Evolutionary conservation across 2,329 filamentous ascomycete species (phyloP), one percentile per base, ranked within the genome.

Genomic region (Xylariaceae sp.): DNA sequence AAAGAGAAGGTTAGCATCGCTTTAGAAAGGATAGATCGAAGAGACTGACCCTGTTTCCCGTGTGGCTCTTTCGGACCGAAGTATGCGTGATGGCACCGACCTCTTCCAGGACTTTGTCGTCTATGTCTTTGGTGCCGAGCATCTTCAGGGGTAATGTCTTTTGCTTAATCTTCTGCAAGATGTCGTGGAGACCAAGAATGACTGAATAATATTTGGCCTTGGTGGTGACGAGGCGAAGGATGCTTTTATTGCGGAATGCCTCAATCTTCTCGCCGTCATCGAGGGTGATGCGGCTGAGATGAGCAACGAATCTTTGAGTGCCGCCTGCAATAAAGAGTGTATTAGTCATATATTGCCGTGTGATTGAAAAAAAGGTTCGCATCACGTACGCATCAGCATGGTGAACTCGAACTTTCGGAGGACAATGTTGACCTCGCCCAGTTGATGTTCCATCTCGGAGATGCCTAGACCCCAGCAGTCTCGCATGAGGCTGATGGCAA

Each of bases 381-480:
- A 44, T n/a, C 52, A 58, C 47, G 58, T 64, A 77, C 75, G 61
- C 37, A 68, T 63, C 20, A 80, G 59, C 4, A 77, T 66, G 23
- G 60, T 52, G 48, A 77, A 76, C 41, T 72, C 66, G 1, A 61
- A 43, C 11, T 65, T 64, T 11, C 60, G 56, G 17, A 79, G 52
- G 48, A 55, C 63, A 6, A 79, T 47, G 2, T 60, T 61, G 1
- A 68, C 56, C 23, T 64, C 61, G 5, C 77, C 77, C 3, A 69
- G 56, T 5, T 64, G 64, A 17, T 70, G 65, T 12, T 69, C 55
- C 14, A 74, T 57, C 50, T 78, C 73, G 43, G 68, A 64, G 2
- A 73, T 68, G 7, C 70, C 65, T n/a, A 81, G 51, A 3, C 65
- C 67, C 78, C 78, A 82, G 47, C 67, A 70, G 20, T 68, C 60